These are phyloP conservation scores for Neurospora sp. DNA, from an alignment of 495 filamentous ascomycete genomes.

Conservation along the genomic window DNA sequence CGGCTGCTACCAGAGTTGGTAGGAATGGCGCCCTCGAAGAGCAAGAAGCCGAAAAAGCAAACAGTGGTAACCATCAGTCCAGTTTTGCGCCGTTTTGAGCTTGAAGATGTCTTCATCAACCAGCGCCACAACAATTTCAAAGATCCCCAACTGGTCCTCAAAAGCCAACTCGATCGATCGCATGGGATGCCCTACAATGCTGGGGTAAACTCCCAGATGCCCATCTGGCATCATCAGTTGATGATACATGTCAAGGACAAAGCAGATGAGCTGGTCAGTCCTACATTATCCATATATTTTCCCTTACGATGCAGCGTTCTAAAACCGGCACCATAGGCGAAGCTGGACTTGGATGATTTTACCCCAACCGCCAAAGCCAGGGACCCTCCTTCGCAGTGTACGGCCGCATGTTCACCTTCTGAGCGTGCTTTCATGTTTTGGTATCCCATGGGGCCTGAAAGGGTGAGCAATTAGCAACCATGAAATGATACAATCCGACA, in stretches of 20 bases:
- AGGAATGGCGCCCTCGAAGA: conserved; percentile 4
- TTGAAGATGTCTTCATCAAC: conserved; percentile 14
- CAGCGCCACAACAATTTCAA: conserved; percentile 14
- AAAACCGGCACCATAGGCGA: conserved; percentile 3
- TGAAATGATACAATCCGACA: neutral
- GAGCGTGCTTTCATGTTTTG: conserved; percentile 9
- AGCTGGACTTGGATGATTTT: conserved; percentile 12
- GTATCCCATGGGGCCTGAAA: conserved; percentile 3
- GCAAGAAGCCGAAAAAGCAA: neutral
- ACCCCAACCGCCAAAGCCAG: neutral
- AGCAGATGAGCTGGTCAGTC: conserved; percentile 20
- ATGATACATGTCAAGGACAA: conserved; percentile 27
- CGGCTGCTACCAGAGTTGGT: neutral
- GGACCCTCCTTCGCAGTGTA: neutral
- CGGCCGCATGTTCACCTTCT: conserved; percentile 2
- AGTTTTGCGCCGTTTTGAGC: conserved; percentile 7
- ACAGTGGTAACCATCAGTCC: neutral
- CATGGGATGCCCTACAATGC: conserved; percentile 10
- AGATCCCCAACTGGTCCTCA: conserved; percentile 21
- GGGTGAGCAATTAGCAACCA: neutral
- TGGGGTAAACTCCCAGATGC: conserved; percentile 3
- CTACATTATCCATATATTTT: neutral
- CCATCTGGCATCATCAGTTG: conserved; percentile 11
- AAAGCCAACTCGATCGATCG: conserved; percentile 9
- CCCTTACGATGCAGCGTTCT: neutral